phyloP scores from a whole-genome alignment of 202 grass and related monocot species.

The Setaria italica region DNA sequence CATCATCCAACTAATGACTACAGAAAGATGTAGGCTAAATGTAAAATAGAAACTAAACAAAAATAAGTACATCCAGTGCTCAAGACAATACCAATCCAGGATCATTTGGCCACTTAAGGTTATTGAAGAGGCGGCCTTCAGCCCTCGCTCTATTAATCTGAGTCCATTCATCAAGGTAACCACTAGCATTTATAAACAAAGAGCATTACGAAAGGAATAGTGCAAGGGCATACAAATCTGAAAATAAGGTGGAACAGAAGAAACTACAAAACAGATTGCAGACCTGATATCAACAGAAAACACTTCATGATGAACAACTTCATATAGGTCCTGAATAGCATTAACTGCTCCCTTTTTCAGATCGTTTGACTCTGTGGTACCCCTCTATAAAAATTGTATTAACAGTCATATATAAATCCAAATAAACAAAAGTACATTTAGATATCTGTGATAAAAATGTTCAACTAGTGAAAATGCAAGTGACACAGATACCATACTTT shows the following conservation, averaged over 20 bases:
- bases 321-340: conserved; percentile 86
- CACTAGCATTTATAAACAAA: conserved; percentile 57
- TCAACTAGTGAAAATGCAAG: too few species aligned
- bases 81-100: conserved; percentile 63
- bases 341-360: conserved; percentile 71
- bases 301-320: conserved; percentile 79
- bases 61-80: background rate
- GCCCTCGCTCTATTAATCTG: conserved; percentile 66
- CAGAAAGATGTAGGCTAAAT: conserved; percentile 11
- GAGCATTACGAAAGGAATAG: conserved; percentile 34
- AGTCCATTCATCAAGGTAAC: conserved; percentile 67
- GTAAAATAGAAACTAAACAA: conserved; percentile 20
- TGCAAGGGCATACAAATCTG: conserved; percentile 34
- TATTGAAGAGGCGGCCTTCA: conserved; percentile 78
- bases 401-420: background rate
- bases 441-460: too few species aligned
- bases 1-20: conserved; percentile 34
- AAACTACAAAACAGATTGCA: conserved; percentile 44
- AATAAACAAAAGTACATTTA: too few species aligned
- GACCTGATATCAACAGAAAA: conserved; percentile 78
- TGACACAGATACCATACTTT: too few species aligned
- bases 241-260: conserved; percentile 10
- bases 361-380: conserved; percentile 56
- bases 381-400: conserved; percentile 54
- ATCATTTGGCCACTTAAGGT: conserved; percentile 86